Conservation (phyloP, 2,329 filamentous ascomycete species). For the Paraphoma chrysanthemicola region DNA sequence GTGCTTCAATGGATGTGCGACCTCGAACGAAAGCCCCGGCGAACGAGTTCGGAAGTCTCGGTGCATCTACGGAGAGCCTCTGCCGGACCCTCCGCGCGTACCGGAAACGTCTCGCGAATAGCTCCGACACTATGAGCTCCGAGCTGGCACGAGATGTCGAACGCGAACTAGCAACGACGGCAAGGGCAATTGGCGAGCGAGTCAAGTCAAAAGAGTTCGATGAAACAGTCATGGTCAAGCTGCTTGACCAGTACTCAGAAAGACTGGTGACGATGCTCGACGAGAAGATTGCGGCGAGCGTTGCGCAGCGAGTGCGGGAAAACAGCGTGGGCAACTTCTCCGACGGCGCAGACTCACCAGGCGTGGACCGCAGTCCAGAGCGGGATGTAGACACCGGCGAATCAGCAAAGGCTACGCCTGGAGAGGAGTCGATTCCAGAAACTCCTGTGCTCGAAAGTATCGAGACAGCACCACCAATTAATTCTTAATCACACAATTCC, state of each 20-base stretch:
- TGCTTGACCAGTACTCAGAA: slow-evolving; percentile 79
- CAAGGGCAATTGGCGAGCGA: slow-evolving; percentile 52
- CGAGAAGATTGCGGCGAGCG: slow-evolving; percentile 65
- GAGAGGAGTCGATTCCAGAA: slow-evolving; percentile 12
- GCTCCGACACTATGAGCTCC: slow-evolving; percentile 53
- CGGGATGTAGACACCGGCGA: slow-evolving; percentile 13
- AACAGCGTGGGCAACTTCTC: slow-evolving; percentile 39
- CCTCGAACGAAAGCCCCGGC: slow-evolving; percentile 52
- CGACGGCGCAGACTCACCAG: slow-evolving; percentile 21
- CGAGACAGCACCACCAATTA: slow-evolving; percentile 3
- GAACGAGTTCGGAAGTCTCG: slow-evolving; percentile 44
- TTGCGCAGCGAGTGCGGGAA: slow-evolving; percentile 45
- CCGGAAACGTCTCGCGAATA: slow-evolving; percentile 62
- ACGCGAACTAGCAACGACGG: slow-evolving; percentile 60
- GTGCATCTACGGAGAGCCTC: slow-evolving; percentile 60
- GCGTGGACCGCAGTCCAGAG: slow-evolving; percentile 10
- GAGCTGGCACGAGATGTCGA: slow-evolving; percentile 63
- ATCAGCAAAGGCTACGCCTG: neutral
- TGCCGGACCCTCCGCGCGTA: slow-evolving; percentile 65
- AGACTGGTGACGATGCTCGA: slow-evolving; percentile 74
- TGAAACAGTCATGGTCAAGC: slow-evolving; percentile 56
- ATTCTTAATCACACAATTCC: neutral
- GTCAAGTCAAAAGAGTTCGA: slow-evolving; percentile 50
- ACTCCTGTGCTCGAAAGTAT: slow-evolving; percentile 12
- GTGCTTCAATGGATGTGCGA: slow-evolving; percentile 60